Conservation (phyloP, 441 rosid species). For the Syzygium malaccense region DNA sequence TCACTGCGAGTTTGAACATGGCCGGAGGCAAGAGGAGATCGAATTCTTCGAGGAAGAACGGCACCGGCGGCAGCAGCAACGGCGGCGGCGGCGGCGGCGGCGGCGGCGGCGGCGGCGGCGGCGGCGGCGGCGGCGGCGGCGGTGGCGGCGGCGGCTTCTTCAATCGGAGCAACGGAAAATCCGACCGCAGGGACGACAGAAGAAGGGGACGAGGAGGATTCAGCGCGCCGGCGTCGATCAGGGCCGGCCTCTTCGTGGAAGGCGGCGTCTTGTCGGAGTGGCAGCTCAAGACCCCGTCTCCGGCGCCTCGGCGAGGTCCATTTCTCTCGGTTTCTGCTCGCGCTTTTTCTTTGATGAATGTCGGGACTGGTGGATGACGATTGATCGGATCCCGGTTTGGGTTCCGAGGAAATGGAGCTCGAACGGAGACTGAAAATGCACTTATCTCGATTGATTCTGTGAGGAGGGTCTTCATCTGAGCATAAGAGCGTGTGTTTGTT, state of each 20-base stretch:
- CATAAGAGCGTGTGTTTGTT: neutral
- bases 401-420: neutral
- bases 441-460: neutral
- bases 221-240: neutral
- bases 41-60: neutral
- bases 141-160: neutral
- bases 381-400: neutral
- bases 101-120: no score
- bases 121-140: no score
- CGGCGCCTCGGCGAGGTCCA: conserved; percentile 16
- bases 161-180: conserved; percentile 4
- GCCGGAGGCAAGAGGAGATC: conserved; percentile 55
- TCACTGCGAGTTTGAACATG: neutral
- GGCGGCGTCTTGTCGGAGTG: conserved; percentile 47
- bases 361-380: neutral
- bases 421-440: neutral
- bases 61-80: conserved; percentile 1
- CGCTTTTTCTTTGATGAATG: neutral
- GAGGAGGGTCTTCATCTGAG: neutral
- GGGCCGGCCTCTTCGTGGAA: conserved; percentile 30
- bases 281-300: conserved; percentile 17
- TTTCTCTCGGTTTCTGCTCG: neutral
- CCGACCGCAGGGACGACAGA: conserved; percentile 10
- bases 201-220: neutral
- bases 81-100: neutral